Percentiles rank a stretch among this genome's conserved stretches.
Evolutionary conservation across 2,329 filamentous ascomycete genomes (phyloP).

Genomic region (Neofusicoccum cordaticola): DNA sequence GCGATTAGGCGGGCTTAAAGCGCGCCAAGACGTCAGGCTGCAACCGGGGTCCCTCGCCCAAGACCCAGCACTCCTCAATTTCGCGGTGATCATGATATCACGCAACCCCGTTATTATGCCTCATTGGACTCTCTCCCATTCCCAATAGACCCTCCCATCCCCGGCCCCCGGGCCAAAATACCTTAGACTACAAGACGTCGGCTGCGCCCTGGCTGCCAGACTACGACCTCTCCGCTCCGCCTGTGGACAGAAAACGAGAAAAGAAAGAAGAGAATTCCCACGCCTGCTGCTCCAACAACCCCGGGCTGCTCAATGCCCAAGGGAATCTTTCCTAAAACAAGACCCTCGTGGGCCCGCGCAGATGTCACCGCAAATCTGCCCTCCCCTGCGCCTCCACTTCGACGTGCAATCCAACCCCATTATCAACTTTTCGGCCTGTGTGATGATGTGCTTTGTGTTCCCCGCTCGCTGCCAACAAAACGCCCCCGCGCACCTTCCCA

Average conservation of each 20-base stretch:
- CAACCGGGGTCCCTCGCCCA: neutral
- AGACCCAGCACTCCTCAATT: neutral
- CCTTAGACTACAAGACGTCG: slow-evolving; percentile 7
- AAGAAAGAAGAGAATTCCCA: neutral
- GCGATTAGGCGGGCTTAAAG: slow-evolving; percentile 1
- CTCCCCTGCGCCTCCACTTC: neutral
- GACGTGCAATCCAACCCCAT: slow-evolving; percentile 11
- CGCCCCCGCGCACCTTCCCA: slow-evolving; percentile 13
- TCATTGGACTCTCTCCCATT: neutral
- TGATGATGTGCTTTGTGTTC: slow-evolving; percentile 4
- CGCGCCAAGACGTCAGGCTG: slow-evolving; percentile 2
- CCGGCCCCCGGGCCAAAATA: slow-evolving; percentile 7
- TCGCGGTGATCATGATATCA: slow-evolving; percentile 9
- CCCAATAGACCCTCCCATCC: slow-evolving; percentile 2
- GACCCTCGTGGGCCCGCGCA: neutral
- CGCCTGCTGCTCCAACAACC: slow-evolving; percentile 4
- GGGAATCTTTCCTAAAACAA: slow-evolving; percentile 8
- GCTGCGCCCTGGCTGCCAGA: neutral
- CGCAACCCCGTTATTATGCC: slow-evolving; percentile 1
- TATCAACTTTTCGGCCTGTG: slow-evolving; percentile 8
- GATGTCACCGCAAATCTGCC: slow-evolving; percentile 5
- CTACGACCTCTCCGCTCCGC: neutral
- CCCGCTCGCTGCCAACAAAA: slow-evolving; percentile 5
- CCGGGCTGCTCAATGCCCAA: slow-evolving; percentile 7
- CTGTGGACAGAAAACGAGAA: neutral